Evolutionary conservation across 805 yeast species (phyloP).

Genomic region (Nematodospora valgi): DNA sequence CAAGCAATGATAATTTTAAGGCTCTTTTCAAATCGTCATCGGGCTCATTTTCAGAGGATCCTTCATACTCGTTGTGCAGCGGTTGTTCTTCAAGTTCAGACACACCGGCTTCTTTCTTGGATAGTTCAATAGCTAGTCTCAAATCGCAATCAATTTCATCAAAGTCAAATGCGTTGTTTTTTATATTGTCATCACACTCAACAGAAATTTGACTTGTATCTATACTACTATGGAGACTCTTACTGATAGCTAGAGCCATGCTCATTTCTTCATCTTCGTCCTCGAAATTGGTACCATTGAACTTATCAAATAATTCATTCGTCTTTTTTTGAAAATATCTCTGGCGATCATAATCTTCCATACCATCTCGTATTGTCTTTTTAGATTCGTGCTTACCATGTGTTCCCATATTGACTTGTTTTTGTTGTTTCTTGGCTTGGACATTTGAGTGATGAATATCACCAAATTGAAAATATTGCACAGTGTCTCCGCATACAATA

Average conservation of each 20-base stretch:
- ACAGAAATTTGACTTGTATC: conserved; percentile 1
- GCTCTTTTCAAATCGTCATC: conserved; percentile 18
- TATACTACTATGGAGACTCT: conserved; percentile 17
- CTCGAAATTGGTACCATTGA: conserved; percentile 39
- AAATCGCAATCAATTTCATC: conserved; percentile 28
- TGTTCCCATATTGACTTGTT: conserved; percentile 15
- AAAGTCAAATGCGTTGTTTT: too few relatives aligned
- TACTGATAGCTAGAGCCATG: conserved; percentile 42
- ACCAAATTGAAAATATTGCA: conserved; percentile 49
- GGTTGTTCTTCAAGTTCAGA: too few relatives aligned
- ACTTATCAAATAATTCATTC: conserved; percentile 36
- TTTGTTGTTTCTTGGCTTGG: conserved; percentile 8
- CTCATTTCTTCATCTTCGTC: conserved; percentile 39
- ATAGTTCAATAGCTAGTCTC: conserved; percentile 18
- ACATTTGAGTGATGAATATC: conserved; percentile 14
- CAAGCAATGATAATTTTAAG: conserved; percentile 19
- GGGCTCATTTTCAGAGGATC: conserved; percentile 9
- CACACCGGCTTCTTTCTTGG: too few relatives aligned
- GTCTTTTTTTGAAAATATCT: conserved; percentile 20
- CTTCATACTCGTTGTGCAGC: too few relatives aligned
- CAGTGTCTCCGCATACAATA: conserved; percentile 36
- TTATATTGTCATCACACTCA: too few relatives aligned
- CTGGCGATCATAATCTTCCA: conserved; percentile 34
- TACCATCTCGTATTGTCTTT: conserved; percentile 28
- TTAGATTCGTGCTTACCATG: conserved; percentile 21